Evolutionary conservation across 2,329 filamentous ascomycete genomes (phyloP), one percentile per base, ranked within the genome.

Genomic region (Aureobasidium melanogenum): DNA sequence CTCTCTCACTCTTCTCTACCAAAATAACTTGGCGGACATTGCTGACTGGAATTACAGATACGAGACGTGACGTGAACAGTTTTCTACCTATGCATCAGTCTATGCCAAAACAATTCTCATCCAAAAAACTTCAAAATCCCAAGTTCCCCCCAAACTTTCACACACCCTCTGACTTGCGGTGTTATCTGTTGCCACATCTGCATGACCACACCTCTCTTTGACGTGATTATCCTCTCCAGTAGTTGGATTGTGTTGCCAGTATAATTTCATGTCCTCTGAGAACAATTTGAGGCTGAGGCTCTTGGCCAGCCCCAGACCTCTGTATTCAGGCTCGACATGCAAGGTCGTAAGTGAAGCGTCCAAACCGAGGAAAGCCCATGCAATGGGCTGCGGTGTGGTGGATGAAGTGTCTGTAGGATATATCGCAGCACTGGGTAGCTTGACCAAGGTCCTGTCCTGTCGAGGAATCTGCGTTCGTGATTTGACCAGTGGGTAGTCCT

Each of bases 141-240:
- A 72, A 63, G 73, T 78, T 0, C 84, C 86, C 1, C 84, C 82
- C 46, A 89, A 69, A 62, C 84, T 84, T 68, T 73, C 80, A 66
- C 85, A 88, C 38, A 89, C 82, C 0, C 75, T 80, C 52, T 82
- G 79, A 67, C 87, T 89, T 43, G 80, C 79, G 1, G 70, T 62
- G 65, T 90, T 90, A 0, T 80, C 79, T 0, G 79, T 73, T 2
- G 82, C 80, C 0, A 90, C 87, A 70, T 89, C 85, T 2, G 86
- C 86, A 63, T 83, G 80, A 28, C 78, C 80, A 76, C 80, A 83
- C 7, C 76, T 79, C 39, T 82, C 82, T 0, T 30, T 67, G 63
- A 24, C 9, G 9, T 22, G 14, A 15, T 0, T 22, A 63, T 66
- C 1, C 75, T 34, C 36, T 8, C 24, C 12, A n/a, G 44, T 9